A percentile compares a stretch with the other conserved stretches of the same genome.
Evolutionary conservation across 345 rosid genomes (phyloP).

Genomic region (Gossypium australe): DNA sequence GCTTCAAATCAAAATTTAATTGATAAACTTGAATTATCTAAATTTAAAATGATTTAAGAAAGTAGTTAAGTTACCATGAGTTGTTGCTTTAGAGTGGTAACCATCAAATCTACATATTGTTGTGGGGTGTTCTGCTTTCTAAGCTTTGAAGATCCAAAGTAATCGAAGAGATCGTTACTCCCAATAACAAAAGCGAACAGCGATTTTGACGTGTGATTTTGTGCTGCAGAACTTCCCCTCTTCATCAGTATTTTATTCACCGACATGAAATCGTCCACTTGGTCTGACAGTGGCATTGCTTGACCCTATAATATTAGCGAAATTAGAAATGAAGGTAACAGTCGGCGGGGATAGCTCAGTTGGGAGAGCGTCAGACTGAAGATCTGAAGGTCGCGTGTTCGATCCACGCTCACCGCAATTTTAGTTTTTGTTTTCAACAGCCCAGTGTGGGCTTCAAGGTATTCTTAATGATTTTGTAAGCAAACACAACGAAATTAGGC

Average conservation of each 20-base stretch:
- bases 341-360: slow-evolving; percentile 61
- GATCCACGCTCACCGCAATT: slow-evolving; percentile 75
- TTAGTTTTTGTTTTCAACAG: neutral
- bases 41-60: neutral
- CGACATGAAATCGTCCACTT: slow-evolving; percentile 37
- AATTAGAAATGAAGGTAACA: fast-evolving
- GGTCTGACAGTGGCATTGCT: slow-evolving; percentile 40
- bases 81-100: slow-evolving; percentile 36
- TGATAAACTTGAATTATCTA: too few species aligned
- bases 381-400: slow-evolving; percentile 86
- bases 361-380: slow-evolving; percentile 89
- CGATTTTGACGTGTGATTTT: slow-evolving; percentile 41
- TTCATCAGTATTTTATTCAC: slow-evolving; percentile 25
- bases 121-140: slow-evolving; percentile 29
- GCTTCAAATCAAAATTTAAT: too few species aligned
- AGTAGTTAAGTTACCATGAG: slow-evolving; percentile 42
- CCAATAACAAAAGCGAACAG: slow-evolving; percentile 46
- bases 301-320: slow-evolving; percentile 15
- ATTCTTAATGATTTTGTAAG: too few species aligned
- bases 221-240: slow-evolving; percentile 29
- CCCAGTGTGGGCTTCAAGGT: neutral
- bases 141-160: slow-evolving; percentile 33
- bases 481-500: neutral
- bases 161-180: slow-evolving; percentile 60
- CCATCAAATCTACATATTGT: slow-evolving; percentile 39